Conservation (phyloP, 2,329 filamentous ascomycete species). For the Fusarium haematococcum region DNA sequence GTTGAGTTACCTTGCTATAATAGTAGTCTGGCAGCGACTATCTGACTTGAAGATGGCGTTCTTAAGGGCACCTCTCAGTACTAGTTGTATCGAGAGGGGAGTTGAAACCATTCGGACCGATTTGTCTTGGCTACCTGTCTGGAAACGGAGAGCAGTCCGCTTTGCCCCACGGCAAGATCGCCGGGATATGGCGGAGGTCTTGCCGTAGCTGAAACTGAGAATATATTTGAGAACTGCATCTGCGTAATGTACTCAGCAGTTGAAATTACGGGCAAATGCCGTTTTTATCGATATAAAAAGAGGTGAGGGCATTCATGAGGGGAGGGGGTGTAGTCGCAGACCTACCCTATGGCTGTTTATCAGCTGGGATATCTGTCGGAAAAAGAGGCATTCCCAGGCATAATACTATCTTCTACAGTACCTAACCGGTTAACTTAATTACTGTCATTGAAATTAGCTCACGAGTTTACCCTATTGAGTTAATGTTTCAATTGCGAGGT, state of each 20-base stretch:
- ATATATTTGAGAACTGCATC: not conserved
- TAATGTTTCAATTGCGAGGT: not conserved
- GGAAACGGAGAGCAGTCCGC: not conserved
- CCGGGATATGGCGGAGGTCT: not conserved
- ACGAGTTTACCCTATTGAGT: not conserved
- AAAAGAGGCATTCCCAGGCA: not conserved
- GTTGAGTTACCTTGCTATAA: not conserved
- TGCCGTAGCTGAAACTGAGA: not conserved
- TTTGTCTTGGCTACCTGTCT: not conserved
- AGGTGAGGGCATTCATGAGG: not conserved
- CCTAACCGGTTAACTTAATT: not conserved
- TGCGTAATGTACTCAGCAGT: not conserved
- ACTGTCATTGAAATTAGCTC: not conserved
- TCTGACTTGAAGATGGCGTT: not conserved
- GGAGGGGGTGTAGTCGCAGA: not conserved
- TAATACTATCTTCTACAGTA: not conserved
- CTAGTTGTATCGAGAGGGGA: not conserved
- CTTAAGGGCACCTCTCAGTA: not conserved
- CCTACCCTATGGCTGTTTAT: not conserved
- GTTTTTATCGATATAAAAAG: not conserved
- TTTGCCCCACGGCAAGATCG: not conserved
- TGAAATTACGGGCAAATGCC: not conserved
- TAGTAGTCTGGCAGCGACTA: not conserved
- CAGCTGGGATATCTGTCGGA: not conserved
- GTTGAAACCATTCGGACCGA: not conserved